phyloP scores from a whole-genome alignment of 2,329 filamentous ascomycete genomes.

The Sclerotinia minor region DNA sequence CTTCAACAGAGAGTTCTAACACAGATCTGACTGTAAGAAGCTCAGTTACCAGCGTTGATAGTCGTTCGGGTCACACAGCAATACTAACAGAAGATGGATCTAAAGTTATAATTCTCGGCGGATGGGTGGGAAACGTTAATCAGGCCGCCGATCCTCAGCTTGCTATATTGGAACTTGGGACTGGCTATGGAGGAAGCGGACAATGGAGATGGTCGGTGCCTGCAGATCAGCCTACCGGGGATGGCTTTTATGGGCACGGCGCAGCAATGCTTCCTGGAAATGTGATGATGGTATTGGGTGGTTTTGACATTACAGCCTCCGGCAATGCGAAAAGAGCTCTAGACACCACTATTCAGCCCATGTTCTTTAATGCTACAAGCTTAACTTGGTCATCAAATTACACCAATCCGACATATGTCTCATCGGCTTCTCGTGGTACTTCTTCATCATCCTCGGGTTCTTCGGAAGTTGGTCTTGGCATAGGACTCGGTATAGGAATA shows the following conservation, averaged over 20 bases:
- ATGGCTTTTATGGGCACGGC: conserved; percentile 62
- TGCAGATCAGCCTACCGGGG: conserved; percentile 45
- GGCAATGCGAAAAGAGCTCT: conserved; percentile 44
- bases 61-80: conserved; percentile 85
- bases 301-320: conserved; percentile 51
- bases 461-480: conserved; percentile 57
- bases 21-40: conserved; percentile 58
- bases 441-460: conserved; percentile 38
- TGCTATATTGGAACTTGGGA: conserved; percentile 71
- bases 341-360: conserved; percentile 41
- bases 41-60: conserved; percentile 52
- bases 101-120: conserved; percentile 77
- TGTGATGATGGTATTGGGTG: conserved; percentile 67
- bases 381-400: conserved; percentile 59
- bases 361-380: conserved; percentile 63
- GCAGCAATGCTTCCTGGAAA: conserved; percentile 64
- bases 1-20: conserved; percentile 41
- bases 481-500: conserved; percentile 65
- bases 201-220: conserved; percentile 73
- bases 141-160: conserved; percentile 81
- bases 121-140: conserved; percentile 83
- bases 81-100: conserved; percentile 76
- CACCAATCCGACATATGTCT: conserved; percentile 46
- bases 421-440: conserved; percentile 30
- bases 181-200: conserved; percentile 69